A percentile compares a stretch with the other conserved stretches of the same genome.
Evolutionary conservation across 805 yeast genomes (phyloP).

Genomic region (Candida multigemmis): DNA sequence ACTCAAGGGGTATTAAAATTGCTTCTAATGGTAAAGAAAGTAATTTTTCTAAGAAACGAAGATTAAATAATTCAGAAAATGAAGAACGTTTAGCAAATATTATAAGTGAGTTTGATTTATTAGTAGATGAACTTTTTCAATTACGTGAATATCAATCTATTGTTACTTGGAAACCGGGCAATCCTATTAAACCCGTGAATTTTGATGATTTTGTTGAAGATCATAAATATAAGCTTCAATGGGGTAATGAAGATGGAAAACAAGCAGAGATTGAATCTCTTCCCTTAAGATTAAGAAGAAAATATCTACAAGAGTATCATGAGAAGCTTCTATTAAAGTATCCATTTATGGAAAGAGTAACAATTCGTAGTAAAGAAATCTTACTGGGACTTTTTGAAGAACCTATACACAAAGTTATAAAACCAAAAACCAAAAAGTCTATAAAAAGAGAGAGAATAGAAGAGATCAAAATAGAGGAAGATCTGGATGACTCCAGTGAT

Average conservation of each 20-base stretch:
- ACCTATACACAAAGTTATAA: slow-evolving; percentile 1
- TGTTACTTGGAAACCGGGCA: slow-evolving; percentile 50
- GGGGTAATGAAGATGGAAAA: slow-evolving; percentile 21
- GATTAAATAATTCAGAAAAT: slow-evolving; percentile 5
- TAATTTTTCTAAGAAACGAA: slow-evolving; percentile 11
- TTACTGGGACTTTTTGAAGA: not conserved
- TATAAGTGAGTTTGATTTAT: slow-evolving; percentile 35
- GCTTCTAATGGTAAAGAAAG: not conserved
- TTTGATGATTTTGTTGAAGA: slow-evolving; percentile 20
- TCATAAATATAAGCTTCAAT: slow-evolving; percentile 16
- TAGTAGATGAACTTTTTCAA: slow-evolving; percentile 57
- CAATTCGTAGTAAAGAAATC: slow-evolving; percentile 11
- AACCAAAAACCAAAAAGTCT: slow-evolving; percentile 1
- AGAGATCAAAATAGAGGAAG: slow-evolving; percentile 5
- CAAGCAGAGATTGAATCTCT: slow-evolving; percentile 15
- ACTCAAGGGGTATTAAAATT: too few relatives aligned
- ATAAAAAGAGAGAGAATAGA: not conserved
- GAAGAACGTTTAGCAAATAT: slow-evolving; percentile 28
- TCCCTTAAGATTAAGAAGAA: slow-evolving; percentile 32
- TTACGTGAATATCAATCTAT: slow-evolving; percentile 52
- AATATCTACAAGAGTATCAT: slow-evolving; percentile 25
- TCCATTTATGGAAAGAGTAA: slow-evolving; percentile 25
- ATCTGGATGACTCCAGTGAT: slow-evolving; percentile 5
- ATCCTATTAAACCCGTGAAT: slow-evolving; percentile 20
- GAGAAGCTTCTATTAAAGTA: slow-evolving; percentile 17